Conservation (phyloP, 2,329 filamentous ascomycete species). For the Trichoderma pleuroti region DNA sequence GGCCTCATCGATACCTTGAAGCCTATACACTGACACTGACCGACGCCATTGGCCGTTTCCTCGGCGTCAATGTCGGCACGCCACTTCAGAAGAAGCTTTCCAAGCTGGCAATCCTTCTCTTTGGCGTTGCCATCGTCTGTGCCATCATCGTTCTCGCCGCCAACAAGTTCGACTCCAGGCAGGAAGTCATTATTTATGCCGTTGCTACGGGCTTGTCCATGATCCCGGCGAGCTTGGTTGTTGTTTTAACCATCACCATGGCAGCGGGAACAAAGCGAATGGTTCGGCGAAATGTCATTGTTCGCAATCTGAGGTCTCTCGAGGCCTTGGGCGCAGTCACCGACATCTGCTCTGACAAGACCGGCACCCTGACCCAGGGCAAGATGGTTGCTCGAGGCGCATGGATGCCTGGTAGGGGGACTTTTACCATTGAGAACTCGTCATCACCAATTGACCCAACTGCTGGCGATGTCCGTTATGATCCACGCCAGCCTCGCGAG, state of each 20-base stretch:
- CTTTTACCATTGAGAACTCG: background rate
- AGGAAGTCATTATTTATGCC: background rate
- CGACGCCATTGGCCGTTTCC: background rate
- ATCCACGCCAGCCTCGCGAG: background rate
- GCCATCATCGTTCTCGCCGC: background rate
- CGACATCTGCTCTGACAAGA: background rate
- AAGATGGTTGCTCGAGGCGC: background rate
- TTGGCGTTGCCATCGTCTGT: background rate
- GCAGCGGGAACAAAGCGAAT: background rate
- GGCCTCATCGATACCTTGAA: background rate
- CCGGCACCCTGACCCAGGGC: background rate
- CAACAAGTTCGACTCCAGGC: background rate
- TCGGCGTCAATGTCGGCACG: background rate
- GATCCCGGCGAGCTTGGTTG: background rate
- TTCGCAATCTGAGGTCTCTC: background rate
- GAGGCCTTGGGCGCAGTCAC: background rate
- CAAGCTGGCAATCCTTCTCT: background rate
- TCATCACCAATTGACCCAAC: background rate
- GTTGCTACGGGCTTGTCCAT: background rate
- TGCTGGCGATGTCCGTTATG: background rate
- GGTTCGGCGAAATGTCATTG: background rate
- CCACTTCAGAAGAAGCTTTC: background rate
- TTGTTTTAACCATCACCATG: background rate
- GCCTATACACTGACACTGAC: background rate
- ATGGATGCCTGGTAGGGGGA: background rate